Evolutionary conservation across 2,329 filamentous ascomycete species (phyloP).

Genomic region (Neofusicoccum cordaticola): DNA sequence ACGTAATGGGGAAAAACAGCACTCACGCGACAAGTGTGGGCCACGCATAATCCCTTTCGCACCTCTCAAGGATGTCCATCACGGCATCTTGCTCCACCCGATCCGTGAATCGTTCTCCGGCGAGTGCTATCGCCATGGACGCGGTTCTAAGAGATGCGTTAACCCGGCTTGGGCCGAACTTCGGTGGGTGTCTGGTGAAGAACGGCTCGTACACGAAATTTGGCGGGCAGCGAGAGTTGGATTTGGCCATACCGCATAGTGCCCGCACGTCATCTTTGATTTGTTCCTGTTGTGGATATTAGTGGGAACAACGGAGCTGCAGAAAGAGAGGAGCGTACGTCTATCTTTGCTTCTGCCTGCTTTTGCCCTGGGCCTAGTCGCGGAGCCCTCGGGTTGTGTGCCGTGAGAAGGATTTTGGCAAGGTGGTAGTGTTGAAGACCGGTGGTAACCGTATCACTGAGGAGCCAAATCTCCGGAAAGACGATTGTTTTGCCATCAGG

Average conservation of each 20-base stretch:
- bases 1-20: conserved; percentile 30
- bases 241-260: conserved; percentile 59
- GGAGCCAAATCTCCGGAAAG: conserved; percentile 60
- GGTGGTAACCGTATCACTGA: conserved; percentile 57
- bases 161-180: neutral
- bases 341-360: conserved; percentile 40
- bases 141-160: conserved; percentile 22
- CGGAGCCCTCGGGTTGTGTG: conserved; percentile 55
- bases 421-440: conserved; percentile 61
- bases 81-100: conserved; percentile 49
- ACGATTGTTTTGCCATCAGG: conserved; percentile 35
- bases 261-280: conserved; percentile 50
- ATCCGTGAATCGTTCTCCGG: conserved; percentile 51
- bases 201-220: conserved; percentile 46
- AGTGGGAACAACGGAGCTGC: neutral
- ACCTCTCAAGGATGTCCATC: conserved; percentile 47
- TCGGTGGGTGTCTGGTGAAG: neutral
- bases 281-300: conserved; percentile 34
- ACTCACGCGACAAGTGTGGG: conserved; percentile 49
- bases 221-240: conserved; percentile 56
- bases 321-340: conserved; percentile 32
- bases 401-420: conserved; percentile 55
- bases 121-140: conserved; percentile 31
- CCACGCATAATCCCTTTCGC: conserved; percentile 52
- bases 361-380: conserved; percentile 44